Percentiles rank a stretch among this genome's conserved stretches.
Evolutionary conservation across 2,329 filamentous ascomycete genomes (phyloP).

Genomic region (Diatrype stigma): DNA sequence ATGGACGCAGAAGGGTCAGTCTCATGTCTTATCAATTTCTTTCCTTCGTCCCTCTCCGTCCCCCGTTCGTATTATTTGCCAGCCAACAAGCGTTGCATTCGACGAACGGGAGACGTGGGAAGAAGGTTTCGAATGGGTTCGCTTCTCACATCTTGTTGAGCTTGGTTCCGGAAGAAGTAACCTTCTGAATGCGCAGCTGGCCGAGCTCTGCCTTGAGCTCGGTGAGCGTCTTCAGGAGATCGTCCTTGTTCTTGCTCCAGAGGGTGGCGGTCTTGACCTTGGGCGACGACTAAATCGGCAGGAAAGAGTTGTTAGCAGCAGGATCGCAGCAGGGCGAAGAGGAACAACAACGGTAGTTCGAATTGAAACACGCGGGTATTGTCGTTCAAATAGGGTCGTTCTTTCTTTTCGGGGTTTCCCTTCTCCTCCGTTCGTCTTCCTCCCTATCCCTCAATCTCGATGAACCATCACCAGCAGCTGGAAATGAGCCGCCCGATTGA

Average conservation of each 20-base stretch:
- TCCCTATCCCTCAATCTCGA: not conserved
- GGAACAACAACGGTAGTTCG: too few relatives aligned
- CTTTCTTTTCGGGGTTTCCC: too few relatives aligned
- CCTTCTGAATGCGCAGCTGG: conserved; percentile 97
- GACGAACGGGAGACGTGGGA: not conserved
- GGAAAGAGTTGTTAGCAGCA: conserved; percentile 14
- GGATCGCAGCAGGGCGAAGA: not conserved
- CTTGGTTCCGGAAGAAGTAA: conserved; percentile 91
- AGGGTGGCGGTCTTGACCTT: conserved; percentile 95
- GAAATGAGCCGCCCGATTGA: not conserved
- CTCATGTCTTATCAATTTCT: not conserved
- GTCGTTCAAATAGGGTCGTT: not conserved
- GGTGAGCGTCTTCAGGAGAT: conserved; percentile 89
- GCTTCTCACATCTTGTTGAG: conserved; percentile 80
- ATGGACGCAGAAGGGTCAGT: conserved; percentile 11
- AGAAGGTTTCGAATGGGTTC: not conserved
- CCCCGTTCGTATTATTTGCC: not conserved
- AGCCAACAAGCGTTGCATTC: not conserved
- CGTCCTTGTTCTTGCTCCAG: conserved; percentile 99
- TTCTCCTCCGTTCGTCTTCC: too few relatives aligned
- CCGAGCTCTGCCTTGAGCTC: conserved; percentile 96
- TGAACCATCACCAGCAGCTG: not conserved
- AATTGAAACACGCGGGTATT: not conserved
- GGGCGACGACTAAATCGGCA: conserved; percentile 44
- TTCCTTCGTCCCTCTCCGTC: conserved; percentile 1